Base-by-base conservation (phyloP, 805 yeast species). In the Wickerhamomyces silvicola region DNA sequence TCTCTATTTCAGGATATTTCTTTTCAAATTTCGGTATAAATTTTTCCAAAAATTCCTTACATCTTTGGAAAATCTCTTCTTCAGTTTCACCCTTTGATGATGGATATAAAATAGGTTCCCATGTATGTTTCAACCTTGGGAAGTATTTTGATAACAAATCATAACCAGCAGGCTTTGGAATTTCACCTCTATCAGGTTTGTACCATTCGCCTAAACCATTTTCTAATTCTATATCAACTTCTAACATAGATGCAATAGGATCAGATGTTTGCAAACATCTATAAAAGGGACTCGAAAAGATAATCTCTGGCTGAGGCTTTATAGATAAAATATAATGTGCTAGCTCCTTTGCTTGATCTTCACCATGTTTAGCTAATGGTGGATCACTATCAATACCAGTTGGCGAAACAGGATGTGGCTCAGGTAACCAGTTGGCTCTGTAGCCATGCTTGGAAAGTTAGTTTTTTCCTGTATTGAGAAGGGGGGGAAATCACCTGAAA, bases 181-280 rank as follows among this genome's bases (percentile, higher is more conserved):
- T 74, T 10, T 74, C 62, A 2, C 64, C 64, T 46, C 95, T 64
- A 27, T 72, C 73, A n/a, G 74, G 75, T 46, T 74, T 73, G 50
- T 82, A 90, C 94, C 95, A 87, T 59, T 92, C 97, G 15, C 96
- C 94, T 17, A 90, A 66, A 1, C 97, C 97, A 32, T 78, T 60
- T 46, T 92, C 98, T 5, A 83, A 57, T 30, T 60, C 66, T 9
- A 88, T 71, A 10, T 75, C 73, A 22, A 82, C 45, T 5, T 67
- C 75, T 11, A 86, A 57, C 18, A 54, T 52, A 26, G 74, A 63
- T 1, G 94, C 76, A 10, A 79, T 66, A 2, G 95, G 94, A 9
- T 68, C 58, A 7, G 81, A 68, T 0, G 97, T 88, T 50, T 92
- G 85, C 6, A 87, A 62, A 55, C 97, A 92, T 37, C 97, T 65